Evolutionary conservation across 2,329 filamentous ascomycete genomes (phyloP), one percentile per base, ranked within the genome.

Genomic region (Aspergillus pseudonomiae): DNA sequence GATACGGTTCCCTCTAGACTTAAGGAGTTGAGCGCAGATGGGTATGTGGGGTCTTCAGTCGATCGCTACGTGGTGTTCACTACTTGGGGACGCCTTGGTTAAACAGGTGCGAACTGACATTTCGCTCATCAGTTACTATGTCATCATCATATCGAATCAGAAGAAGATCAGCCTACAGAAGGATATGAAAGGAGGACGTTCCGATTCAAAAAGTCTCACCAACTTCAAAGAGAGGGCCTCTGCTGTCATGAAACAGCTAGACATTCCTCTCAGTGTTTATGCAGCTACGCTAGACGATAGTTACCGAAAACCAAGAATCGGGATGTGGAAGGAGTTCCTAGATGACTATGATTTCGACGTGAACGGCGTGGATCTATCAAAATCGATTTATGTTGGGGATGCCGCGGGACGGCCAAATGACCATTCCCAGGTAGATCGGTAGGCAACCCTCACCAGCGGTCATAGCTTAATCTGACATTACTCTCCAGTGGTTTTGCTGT

Each of bases 111-210:
- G 48, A 32, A 55, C 52, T 55, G 30, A 55, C 52, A 26, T 1
- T 6, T 9, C 32, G 6, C 48, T 45, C 21, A 52, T 39, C 70
- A 91, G 91, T 34, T 96, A 91, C 77, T 86, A 86, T 53, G 79
- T 98, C 14, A 86, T 92, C 21, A 86, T 98, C 55, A 79, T 99
- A 57, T 96, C 92, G 66, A 99, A 99, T 76, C 95, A 99, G 78
- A 94, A 85, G 57, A 93, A 91, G 16, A 83, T 99, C 52, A 90
- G 86, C 19, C 81, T 98, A 2, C 91, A 91, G 66, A 85, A 87
- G 21, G 87, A 92, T 59, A 80, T 89, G n/a, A 95, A 93, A 71
- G 81, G 83, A 2, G 86, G 90, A 6, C 91, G 91, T 69, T 81
- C 80, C 34, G 85, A 89, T 71, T 88, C 88, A 63, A 89, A 89